Evolutionary conservation across 2,329 filamentous ascomycete genomes (phyloP).

Genomic region (Ciborinia camelliae): DNA sequence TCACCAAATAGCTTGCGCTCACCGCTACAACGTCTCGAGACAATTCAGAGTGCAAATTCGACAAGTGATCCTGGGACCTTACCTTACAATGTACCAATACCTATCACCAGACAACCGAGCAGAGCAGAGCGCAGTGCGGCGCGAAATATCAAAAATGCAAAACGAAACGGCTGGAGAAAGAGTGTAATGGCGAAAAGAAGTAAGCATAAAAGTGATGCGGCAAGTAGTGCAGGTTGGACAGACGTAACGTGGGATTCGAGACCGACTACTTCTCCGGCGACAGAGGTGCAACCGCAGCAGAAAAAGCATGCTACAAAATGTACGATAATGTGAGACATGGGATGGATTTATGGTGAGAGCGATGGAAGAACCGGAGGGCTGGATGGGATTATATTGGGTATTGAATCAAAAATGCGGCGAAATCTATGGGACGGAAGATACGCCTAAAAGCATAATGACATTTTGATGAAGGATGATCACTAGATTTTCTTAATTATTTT

Average conservation of each 20-base stretch:
- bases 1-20: slow-evolving; percentile 39
- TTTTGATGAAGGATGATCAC: not conserved
- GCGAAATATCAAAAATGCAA: slow-evolving; percentile 61
- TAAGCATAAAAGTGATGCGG: slow-evolving; percentile 42
- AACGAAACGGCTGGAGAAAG: slow-evolving; percentile 52
- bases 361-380: not conserved
- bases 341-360: not conserved
- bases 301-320: slow-evolving; percentile 5
- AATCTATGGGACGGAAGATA: not conserved
- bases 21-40: slow-evolving; percentile 53
- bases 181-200: slow-evolving; percentile 40
- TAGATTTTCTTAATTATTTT: not conserved
- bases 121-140: slow-evolving; percentile 58
- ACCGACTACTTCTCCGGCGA: slow-evolving; percentile 22
- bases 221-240: slow-evolving; percentile 51
- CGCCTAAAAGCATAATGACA: not conserved
- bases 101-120: slow-evolving; percentile 42
- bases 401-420: not conserved
- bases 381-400: not conserved
- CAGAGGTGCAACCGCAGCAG: not conserved
- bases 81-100: slow-evolving; percentile 17
- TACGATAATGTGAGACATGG: not conserved
- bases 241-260: slow-evolving; percentile 41
- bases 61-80: slow-evolving; percentile 22
- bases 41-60: slow-evolving; percentile 46